Evolutionary conservation across 148 eudicot genomes (phyloP).

Genomic region (Persicaria tinctoria): DNA sequence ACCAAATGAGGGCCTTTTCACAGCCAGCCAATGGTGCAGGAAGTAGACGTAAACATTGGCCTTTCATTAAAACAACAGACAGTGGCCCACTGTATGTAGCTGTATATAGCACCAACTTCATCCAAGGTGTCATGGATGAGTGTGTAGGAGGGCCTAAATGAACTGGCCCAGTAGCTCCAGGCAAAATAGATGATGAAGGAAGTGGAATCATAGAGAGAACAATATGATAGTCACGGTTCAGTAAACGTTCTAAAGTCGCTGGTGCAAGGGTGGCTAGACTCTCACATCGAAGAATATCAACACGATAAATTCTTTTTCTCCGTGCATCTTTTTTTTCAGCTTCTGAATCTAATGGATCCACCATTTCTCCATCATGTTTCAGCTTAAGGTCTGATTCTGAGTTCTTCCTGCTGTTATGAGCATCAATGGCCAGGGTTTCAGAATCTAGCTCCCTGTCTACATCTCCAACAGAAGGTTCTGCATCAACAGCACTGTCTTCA

Average conservation of each 20-base stretch:
- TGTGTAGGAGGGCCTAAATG: constrained; percentile 95
- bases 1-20: constrained; percentile 90
- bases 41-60: constrained; percentile 81
- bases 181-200: constrained; percentile 84
- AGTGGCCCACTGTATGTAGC: constrained; percentile 74
- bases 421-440: constrained; percentile 17
- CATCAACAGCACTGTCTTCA: constrained; percentile 24
- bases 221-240: constrained; percentile 82
- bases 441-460: constrained; percentile 21
- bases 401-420: constrained; percentile 19
- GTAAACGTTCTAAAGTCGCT: constrained; percentile 77
- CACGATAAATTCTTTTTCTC: constrained; percentile 57
- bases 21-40: constrained; percentile 97
- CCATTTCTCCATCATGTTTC: constrained; percentile 36
- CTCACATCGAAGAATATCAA: constrained; percentile 94
- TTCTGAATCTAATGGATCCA: constrained; percentile 19
- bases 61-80: constrained; percentile 93
- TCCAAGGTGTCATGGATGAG: constrained; percentile 96
- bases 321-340: constrained; percentile 30
- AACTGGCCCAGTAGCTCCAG: constrained; percentile 83
- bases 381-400: constrained; percentile 25
- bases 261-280: constrained; percentile 80
- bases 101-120: constrained; percentile 86
- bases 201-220: constrained; percentile 94
- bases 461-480: constrained; percentile 23